phyloP scores from a whole-genome alignment of 129 eudicot genomes.

The Tanacetum coccineum region DNA sequence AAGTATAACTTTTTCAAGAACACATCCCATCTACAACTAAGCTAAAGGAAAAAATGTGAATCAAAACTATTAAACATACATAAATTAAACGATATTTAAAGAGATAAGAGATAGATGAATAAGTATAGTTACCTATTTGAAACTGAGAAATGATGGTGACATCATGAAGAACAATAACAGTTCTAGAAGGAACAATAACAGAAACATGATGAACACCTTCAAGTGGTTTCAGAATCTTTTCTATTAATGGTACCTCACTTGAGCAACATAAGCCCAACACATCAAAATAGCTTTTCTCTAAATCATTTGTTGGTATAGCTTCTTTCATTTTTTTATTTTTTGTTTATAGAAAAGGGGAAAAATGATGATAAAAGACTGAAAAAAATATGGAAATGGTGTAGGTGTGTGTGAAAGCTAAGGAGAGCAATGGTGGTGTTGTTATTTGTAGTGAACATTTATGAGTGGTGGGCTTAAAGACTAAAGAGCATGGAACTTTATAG shows the following conservation, averaged over 20 bases:
- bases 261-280: slow-evolving; percentile 77
- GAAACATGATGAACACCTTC: slow-evolving; percentile 63
- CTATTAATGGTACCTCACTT: slow-evolving; percentile 68
- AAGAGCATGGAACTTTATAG: no score
- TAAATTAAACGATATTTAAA: neutral
- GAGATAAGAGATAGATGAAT: neutral
- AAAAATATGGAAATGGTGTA: neutral
- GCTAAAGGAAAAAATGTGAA: no score
- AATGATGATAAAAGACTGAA: neutral
- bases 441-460: no score
- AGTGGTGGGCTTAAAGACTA: no score
- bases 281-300: slow-evolving; percentile 67
- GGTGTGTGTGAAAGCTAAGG: neutral
- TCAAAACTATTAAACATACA: no score
- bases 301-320: slow-evolving; percentile 18
- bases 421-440: no score
- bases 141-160: slow-evolving; percentile 45
- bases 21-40: no score
- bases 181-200: slow-evolving; percentile 60
- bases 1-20: neutral
- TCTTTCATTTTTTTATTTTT: slow-evolving; percentile 10
- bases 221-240: slow-evolving; percentile 50
- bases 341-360: no score
- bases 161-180: slow-evolving; percentile 78
- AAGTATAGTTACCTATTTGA: slow-evolving; percentile 49